phyloP scores from a whole-genome alignment of 2,329 filamentous ascomycete genomes.

The Ascomycota sp. region DNA sequence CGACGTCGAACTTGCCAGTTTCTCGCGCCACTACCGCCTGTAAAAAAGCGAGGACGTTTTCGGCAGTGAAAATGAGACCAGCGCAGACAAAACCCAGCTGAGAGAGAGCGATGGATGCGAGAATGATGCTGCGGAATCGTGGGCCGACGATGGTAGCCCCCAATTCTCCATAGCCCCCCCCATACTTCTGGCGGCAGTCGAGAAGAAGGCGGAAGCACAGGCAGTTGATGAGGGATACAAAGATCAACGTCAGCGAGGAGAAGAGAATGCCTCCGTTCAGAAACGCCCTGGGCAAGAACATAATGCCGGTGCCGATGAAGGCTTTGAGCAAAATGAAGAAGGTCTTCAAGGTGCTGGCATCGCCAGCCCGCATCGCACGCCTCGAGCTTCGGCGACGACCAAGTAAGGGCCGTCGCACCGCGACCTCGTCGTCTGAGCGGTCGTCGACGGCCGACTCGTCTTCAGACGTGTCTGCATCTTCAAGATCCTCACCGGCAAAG shows the following conservation, averaged over 20 bases:
- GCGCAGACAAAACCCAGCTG: conserved; percentile 61
- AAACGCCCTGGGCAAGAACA: conserved; percentile 63
- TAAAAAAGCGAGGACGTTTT: conserved; percentile 47
- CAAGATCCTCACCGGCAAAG: conserved; percentile 52
- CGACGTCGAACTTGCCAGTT: conserved; percentile 27
- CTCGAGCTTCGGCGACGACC: conserved; percentile 26
- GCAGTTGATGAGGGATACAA: conserved; percentile 42
- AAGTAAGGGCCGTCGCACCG: conserved; percentile 35
- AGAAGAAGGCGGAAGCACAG: conserved; percentile 51
- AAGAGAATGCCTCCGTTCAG: conserved; percentile 58
- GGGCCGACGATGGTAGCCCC: conserved; percentile 42
- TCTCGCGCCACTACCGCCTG: conserved; percentile 36
- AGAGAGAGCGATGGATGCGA: conserved; percentile 48
- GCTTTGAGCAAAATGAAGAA: conserved; percentile 63
- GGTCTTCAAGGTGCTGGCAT: conserved; percentile 46
- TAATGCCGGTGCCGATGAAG: conserved; percentile 60
- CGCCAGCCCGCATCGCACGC: conserved; percentile 23
- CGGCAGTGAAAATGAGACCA: conserved; percentile 54
- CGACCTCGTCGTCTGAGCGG: conserved; percentile 15
- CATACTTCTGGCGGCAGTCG: conserved; percentile 38
- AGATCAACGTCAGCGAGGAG: conserved; percentile 43
- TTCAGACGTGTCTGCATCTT: conserved; percentile 23
- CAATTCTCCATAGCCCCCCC: conserved; percentile 54
- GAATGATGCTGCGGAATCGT: conserved; percentile 40
- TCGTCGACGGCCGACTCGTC: conserved; percentile 34